Evolutionary conservation across 805 yeast genomes (phyloP).

Genomic region (Lipomyces yamadae): DNA sequence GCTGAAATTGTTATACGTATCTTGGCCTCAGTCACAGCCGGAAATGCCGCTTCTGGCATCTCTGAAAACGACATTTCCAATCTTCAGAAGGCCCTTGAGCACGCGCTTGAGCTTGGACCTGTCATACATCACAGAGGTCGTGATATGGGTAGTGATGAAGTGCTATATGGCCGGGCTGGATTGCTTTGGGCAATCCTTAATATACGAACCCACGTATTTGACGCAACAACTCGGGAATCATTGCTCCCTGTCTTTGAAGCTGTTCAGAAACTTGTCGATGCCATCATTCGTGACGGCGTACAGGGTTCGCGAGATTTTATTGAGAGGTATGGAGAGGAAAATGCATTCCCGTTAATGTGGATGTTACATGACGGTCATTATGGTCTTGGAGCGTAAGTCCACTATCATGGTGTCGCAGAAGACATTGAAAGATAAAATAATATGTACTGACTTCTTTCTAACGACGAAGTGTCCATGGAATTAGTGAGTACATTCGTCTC

Average conservation of each 20-base stretch:
- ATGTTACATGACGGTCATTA: neutral
- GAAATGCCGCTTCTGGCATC: neutral
- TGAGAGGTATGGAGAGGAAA: neutral
- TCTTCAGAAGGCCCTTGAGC: neutral
- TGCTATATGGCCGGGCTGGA: constrained; percentile 6
- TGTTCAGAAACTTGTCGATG: neutral
- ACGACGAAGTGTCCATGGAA: constrained; percentile 4
- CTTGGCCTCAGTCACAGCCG: constrained; percentile 6
- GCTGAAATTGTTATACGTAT: neutral
- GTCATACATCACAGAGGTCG: neutral
- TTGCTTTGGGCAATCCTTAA: constrained; percentile 3
- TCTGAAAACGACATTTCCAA: neutral
- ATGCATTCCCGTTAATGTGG: constrained; percentile 6
- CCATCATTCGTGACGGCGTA: neutral
- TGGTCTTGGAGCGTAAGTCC: constrained; percentile 8
- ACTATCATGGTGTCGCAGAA: neutral
- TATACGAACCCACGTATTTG: neutral
- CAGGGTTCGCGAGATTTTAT: neutral
- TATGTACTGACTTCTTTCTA: constrained; percentile 1
- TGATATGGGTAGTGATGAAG: neutral
- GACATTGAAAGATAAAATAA: neutral
- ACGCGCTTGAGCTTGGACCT: neutral
- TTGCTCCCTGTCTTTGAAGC: constrained; percentile 2
- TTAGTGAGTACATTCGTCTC: neutral
- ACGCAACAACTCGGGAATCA: neutral